These are phyloP conservation scores for Xylaria digitata DNA, from an alignment of 2,329 filamentous ascomycete genomes.

Conservation along the genomic window DNA sequence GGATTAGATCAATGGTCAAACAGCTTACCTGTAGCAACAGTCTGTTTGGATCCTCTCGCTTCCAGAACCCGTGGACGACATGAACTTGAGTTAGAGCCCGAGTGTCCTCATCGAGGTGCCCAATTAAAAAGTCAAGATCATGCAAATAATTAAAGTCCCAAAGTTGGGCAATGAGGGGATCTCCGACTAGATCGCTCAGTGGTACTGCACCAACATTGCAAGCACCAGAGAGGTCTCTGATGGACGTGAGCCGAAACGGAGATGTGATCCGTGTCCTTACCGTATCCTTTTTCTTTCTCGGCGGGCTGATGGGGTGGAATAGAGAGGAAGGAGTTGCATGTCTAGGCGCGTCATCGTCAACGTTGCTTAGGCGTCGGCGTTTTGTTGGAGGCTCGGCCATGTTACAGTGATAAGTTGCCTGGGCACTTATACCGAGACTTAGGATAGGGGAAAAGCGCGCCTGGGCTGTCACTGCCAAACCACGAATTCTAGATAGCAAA, in stretches of 20 bases:
- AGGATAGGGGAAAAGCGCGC: background rate
- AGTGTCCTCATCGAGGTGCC: conserved; percentile 64
- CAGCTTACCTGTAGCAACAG: conserved; percentile 66
- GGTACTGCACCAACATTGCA: conserved; percentile 74
- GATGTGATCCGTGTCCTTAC: conserved; percentile 58
- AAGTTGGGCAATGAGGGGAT: conserved; percentile 77
- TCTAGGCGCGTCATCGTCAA: conserved; percentile 28
- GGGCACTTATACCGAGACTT: background rate
- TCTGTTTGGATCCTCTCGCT: conserved; percentile 71
- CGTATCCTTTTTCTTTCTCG: conserved; percentile 50
- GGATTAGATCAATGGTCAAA: background rate
- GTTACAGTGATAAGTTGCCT: background rate
- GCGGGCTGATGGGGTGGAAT: conserved; percentile 60
- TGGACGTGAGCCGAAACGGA: conserved; percentile 77
- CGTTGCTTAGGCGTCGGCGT: conserved; percentile 42
- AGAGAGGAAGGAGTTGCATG: conserved; percentile 48
- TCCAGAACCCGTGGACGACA: conserved; percentile 73
- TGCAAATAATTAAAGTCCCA: conserved; percentile 79
- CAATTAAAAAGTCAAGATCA: conserved; percentile 67
- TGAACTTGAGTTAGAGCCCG: conserved; percentile 63
- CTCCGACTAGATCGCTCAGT: conserved; percentile 75
- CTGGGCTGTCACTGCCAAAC: background rate
- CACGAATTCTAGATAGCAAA: background rate
- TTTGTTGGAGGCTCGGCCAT: conserved; percentile 47
- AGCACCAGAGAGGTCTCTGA: conserved; percentile 69